phyloP scores from a whole-genome alignment of 371 early-diverging fungal species.

The Gilbertella persicaria region DNA sequence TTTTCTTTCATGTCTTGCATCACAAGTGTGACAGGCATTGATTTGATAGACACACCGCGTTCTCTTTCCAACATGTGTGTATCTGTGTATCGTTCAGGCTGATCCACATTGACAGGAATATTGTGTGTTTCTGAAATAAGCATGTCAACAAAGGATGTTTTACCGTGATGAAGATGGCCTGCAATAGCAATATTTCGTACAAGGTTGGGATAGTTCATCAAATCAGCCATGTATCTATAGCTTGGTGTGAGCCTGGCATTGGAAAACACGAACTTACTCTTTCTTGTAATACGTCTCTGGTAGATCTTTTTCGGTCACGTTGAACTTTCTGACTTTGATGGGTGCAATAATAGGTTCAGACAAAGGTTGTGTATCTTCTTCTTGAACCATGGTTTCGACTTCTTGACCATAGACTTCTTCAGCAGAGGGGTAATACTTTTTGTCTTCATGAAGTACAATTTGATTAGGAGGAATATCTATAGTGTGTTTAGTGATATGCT shows the following conservation, averaged over 20 bases:
- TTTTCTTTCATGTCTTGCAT: slow-evolving; percentile 86
- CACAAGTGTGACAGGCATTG: slow-evolving; percentile 91
- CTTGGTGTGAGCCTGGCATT: too few species aligned
- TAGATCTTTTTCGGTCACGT: slow-evolving; percentile 81
- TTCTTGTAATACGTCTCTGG: slow-evolving; percentile 85
- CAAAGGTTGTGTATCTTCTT: slow-evolving; percentile 97
- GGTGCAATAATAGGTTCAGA: slow-evolving; percentile 95
- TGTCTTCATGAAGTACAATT: slow-evolving; percentile 96
- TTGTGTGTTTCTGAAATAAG: slow-evolving; percentile 88
- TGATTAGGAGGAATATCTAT: slow-evolving; percentile 70
- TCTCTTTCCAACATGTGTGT: slow-evolving; percentile 91
- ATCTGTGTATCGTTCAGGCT: slow-evolving; percentile 86
- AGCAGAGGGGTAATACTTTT: slow-evolving; percentile 96
- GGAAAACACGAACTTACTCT: slow-evolving; percentile 76
- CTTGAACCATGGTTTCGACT: slow-evolving; percentile 95
- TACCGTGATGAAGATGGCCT: slow-evolving; percentile 98
- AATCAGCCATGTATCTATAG: slow-evolving; percentile 86
- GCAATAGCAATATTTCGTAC: slow-evolving; percentile 89
- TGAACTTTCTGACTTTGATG: slow-evolving; percentile 80
- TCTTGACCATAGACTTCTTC: slow-evolving; percentile 96
- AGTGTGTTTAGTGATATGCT: not conserved
- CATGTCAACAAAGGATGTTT: slow-evolving; percentile 92
- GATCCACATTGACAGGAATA: slow-evolving; percentile 60
- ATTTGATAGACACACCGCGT: slow-evolving; percentile 89
- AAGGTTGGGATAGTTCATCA: slow-evolving; percentile 80